Conservation (phyloP, 371 early-diverging fungal species). For the Mucor velutinosus region DNA sequence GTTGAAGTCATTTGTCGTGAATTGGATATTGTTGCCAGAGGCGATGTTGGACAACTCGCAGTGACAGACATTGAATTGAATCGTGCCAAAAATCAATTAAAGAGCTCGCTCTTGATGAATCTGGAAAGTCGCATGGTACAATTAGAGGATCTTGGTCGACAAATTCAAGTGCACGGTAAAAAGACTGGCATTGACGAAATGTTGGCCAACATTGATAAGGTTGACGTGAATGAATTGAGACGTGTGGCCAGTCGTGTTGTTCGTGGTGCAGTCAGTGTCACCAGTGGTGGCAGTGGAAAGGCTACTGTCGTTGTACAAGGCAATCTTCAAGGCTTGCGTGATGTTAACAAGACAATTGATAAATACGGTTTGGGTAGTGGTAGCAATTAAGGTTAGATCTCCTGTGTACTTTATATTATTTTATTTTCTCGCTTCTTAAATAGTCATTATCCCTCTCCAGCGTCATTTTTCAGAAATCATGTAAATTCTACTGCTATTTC, state of each 20-base stretch:
- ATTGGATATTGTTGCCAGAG: conserved; percentile 73
- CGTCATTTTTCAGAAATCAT: not conserved
- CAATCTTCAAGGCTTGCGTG: conserved; percentile 44
- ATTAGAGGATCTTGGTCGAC: conserved; percentile 94
- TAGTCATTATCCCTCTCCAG: not conserved
- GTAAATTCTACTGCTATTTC: not conserved
- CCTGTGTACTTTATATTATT: not conserved
- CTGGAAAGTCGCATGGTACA: conserved; percentile 91
- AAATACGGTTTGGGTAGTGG: conserved; percentile 39
- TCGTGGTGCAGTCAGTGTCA: conserved; percentile 54
- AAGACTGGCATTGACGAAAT: conserved; percentile 80
- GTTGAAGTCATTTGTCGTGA: conserved; percentile 85
- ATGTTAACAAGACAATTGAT: conserved; percentile 32
- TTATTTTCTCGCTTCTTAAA: not conserved
- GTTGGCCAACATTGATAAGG: conserved; percentile 72
- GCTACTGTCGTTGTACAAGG: conserved; percentile 62
- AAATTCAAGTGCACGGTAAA: conserved; percentile 80
- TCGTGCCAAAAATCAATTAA: conserved; percentile 95
- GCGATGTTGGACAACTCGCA: conserved; percentile 30
- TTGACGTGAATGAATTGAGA: conserved; percentile 71
- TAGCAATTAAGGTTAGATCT: not conserved
- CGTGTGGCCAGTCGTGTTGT: conserved; percentile 67
- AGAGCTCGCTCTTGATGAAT: conserved; percentile 90
- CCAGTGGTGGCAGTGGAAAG: conserved; percentile 61
- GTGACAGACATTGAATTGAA: conserved; percentile 68